Percentiles rank a stretch among this genome's conserved stretches.
phyloP scores from a whole-genome alignment of 345 rosid species.

The Eucalyptus urophylla region DNA sequence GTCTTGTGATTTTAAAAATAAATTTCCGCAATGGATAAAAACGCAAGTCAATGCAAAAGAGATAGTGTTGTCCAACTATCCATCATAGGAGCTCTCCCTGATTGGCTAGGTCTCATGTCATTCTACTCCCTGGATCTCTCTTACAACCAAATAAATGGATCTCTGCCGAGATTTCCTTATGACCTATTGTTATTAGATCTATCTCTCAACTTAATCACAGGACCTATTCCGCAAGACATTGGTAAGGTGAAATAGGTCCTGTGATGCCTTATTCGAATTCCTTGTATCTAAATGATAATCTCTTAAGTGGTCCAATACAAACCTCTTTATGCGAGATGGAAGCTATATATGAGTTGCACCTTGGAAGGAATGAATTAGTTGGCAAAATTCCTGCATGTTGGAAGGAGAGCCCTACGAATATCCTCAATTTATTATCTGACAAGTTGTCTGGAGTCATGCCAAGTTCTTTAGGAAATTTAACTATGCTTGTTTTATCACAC shows the following conservation, averaged over 20 bases:
- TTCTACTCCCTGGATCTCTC: not conserved
- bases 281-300: not conserved
- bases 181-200: not conserved
- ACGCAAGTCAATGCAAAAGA: fast-evolving
- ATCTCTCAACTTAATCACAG: not conserved
- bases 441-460: not conserved
- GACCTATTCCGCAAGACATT: not conserved
- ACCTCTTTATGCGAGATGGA: not conserved
- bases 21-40: too few species aligned
- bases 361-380: not conserved
- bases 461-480: not conserved
- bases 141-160: not conserved
- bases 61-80: not conserved
- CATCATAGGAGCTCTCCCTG: not conserved
- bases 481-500: not conserved
- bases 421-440: not conserved
- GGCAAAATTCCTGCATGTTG: not conserved
- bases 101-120: not conserved
- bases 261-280: not conserved
- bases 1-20: fast-evolving
- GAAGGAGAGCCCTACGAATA: not conserved
- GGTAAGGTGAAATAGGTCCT: too few species aligned
- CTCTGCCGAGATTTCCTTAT: not conserved
- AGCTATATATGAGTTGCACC: not conserved
- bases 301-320: not conserved